Base-by-base conservation (phyloP, 2,329 filamentous ascomycete genomes). In the Colletotrichum tropicale region DNA sequence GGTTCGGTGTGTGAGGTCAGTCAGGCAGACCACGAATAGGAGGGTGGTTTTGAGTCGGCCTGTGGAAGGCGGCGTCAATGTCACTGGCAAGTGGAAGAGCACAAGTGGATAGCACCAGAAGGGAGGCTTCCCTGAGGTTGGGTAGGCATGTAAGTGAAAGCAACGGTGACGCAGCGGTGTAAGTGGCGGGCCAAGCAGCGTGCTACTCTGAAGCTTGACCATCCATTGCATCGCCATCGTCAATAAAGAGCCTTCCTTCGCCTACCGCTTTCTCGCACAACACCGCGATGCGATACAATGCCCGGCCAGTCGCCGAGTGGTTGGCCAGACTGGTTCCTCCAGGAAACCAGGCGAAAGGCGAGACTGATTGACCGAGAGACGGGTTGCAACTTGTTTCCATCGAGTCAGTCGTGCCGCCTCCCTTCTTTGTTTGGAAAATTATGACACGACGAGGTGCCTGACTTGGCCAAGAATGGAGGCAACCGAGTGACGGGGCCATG, bases 391-490 rank as follows among this genome's bases (percentile, higher is more conserved):
- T 68, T 76, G 64, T 74, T 74, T 66, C 64, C 71, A 66, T 74
- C 64, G 74, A 76, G 74, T 76, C 74, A 76, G 74, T 76, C 64
- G 13, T 34, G 32, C 56, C 58, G 64, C 70, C 74, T 76, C 70
- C 55, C 61, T 58, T 64, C 73, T 76, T 76, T 76, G 74, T 76
- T 60, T 52, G 64, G 52, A 65, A 62, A 61, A 26, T 32, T 26
- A 58, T 76, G 74, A 71, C 74, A 76, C 34, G 32, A 65, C 73
- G 64, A 73, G 43, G 70, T 76, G 28, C 64, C 74, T 73, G 74
- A 69, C 65, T 76, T 76, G 74, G 58, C 74, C 58, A 43, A 76
- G 58, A 68, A 74, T 65, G 64, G 74, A 24, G 56, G 64, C 34
- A n/a, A 68, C 56, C 58, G 43, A 75, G 70, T 56, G 26, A 28